phyloP scores from a whole-genome alignment of 768 basidiomycete species.

The Macrolepiota albuminosa region DNA sequence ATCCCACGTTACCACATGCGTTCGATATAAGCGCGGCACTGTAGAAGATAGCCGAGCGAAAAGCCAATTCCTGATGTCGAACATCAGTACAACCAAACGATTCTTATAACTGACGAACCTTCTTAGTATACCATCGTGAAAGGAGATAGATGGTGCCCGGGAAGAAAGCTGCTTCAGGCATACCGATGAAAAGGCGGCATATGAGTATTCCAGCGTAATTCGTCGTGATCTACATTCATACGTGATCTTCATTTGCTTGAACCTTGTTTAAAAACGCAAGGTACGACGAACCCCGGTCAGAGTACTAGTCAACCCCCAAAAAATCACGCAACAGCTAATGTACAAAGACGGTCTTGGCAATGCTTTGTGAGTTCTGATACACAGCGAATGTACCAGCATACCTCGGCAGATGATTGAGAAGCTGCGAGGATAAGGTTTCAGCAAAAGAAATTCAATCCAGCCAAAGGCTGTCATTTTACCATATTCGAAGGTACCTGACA shows the following conservation, averaged over 20 bases:
- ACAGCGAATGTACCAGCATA: constrained; percentile 13
- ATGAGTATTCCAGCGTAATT: constrained; percentile 49
- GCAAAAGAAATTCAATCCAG: neutral
- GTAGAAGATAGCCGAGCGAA: constrained; percentile 58
- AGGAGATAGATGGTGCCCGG: constrained; percentile 47
- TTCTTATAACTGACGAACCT: constrained; percentile 27
- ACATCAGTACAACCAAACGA: neutral
- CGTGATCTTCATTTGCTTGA: neutral
- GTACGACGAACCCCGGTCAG: constrained; percentile 48
- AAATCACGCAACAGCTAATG: constrained; percentile 52
- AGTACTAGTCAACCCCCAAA: constrained; percentile 60
- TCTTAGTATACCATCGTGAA: constrained; percentile 54
- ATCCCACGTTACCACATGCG: constrained; percentile 58
- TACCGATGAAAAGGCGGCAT: constrained; percentile 58
- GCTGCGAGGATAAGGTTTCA: constrained; percentile 24
- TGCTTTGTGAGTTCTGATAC: neutral
- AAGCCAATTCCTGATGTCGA: constrained; percentile 49
- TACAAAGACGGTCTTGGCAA: constrained; percentile 52
- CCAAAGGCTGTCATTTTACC: constrained; percentile 24
- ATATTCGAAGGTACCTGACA: constrained; percentile 66
- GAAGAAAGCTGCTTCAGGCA: constrained; percentile 66
- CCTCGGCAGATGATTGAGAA: constrained; percentile 53
- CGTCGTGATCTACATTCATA: constrained; percentile 37
- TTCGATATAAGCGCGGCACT: constrained; percentile 56
- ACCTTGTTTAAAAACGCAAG: neutral